phyloP scores from a whole-genome alignment of 2,329 filamentous ascomycete species.

The Xylariaceae sp. region DNA sequence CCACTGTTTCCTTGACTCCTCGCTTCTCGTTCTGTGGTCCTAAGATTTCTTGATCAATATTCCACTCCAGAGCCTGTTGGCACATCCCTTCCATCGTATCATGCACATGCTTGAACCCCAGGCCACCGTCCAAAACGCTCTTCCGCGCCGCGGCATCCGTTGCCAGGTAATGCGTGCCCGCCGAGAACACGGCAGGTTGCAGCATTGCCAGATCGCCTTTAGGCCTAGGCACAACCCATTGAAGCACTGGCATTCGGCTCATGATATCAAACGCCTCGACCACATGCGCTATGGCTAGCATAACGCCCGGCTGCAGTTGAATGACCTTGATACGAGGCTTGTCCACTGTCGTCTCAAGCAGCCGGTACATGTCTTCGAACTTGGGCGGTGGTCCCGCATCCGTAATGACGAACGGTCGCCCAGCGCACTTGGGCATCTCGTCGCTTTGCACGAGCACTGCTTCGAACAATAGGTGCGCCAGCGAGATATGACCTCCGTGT shows the following conservation, averaged over 20 bases:
- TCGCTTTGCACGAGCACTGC: slow-evolving; percentile 38
- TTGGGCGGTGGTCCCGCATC: slow-evolving; percentile 42
- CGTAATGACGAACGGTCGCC: slow-evolving; percentile 46
- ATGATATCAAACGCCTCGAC: slow-evolving; percentile 33
- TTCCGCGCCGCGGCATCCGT: slow-evolving; percentile 34
- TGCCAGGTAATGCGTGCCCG: slow-evolving; percentile 32
- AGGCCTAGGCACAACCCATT: slow-evolving; percentile 18
- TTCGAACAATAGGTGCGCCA: slow-evolving; percentile 51
- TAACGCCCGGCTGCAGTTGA: slow-evolving; percentile 29
- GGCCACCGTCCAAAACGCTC: slow-evolving; percentile 33
- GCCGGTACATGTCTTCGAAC: slow-evolving; percentile 35
- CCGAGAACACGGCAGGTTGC: slow-evolving; percentile 36
- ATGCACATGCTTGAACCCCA: slow-evolving; percentile 35
- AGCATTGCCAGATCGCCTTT: slow-evolving; percentile 31
- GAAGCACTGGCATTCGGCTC: slow-evolving; percentile 21
- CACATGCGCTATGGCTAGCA: slow-evolving; percentile 34
- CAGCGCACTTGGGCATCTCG: slow-evolving; percentile 32
- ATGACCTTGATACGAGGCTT: slow-evolving; percentile 27
- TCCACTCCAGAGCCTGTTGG: slow-evolving; percentile 37
- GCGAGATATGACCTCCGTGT: slow-evolving; percentile 46
- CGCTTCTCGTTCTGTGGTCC: neutral
- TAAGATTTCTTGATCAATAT: slow-evolving; percentile 22
- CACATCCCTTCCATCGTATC: slow-evolving; percentile 38
- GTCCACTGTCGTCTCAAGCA: slow-evolving; percentile 26
- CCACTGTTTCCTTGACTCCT: slow-evolving; percentile 4